Evolutionary conservation across 306 rosid species (phyloP).

Genomic region (Abrus precatorius): DNA sequence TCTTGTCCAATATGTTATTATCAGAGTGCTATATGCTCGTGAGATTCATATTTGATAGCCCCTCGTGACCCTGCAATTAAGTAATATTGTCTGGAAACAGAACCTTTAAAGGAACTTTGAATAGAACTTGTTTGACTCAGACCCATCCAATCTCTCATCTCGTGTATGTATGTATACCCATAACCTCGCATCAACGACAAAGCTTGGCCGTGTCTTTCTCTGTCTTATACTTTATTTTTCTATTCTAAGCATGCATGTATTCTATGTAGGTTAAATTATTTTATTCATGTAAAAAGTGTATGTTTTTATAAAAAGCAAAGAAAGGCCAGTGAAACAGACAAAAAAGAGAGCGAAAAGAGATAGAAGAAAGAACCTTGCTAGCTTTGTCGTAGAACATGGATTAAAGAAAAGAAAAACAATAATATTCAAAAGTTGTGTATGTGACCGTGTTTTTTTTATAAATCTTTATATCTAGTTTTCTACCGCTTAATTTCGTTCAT

Average conservation of each 20-base stretch:
- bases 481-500: neutral
- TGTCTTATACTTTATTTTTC: conserved; percentile 22
- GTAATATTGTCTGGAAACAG: neutral
- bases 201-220: conserved; percentile 8
- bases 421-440: neutral
- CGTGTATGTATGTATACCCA: conserved; percentile 2
- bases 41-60: conserved; percentile 47
- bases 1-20: conserved; percentile 51
- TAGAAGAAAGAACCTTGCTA: conserved; percentile 66
- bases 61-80: conserved; percentile 64
- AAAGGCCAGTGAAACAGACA: conserved; percentile 58
- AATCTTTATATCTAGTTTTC: neutral
- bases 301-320: conserved; percentile 44
- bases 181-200: conserved; percentile 17
- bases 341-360: conserved; percentile 49
- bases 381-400: conserved; percentile 59
- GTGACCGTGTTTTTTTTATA: neutral
- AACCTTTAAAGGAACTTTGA: conserved; percentile 38
- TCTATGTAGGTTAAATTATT: neutral
- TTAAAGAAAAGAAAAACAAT: conserved; percentile 2
- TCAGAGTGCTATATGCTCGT: conserved; percentile 57
- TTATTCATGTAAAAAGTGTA: neutral
- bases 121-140: conserved; percentile 49
- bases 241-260: conserved; percentile 14
- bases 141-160: conserved; percentile 6